Conservation (phyloP, 352 stramenopile species). For the Blastocystis sp. region DNA sequence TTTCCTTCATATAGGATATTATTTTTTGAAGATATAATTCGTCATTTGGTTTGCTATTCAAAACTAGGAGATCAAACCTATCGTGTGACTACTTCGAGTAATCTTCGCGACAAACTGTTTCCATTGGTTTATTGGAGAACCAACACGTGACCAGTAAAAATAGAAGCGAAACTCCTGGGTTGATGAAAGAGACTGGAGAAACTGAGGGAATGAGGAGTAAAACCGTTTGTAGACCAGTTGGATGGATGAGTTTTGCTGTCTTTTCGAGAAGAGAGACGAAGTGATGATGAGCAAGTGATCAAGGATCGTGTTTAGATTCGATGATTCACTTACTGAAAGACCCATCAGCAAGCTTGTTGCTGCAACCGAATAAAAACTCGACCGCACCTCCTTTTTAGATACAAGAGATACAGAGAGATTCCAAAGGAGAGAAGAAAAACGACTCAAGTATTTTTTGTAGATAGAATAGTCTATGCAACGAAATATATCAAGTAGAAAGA, state of each 20-base stretch:
- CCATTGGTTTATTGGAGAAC: background rate
- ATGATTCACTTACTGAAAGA: background rate
- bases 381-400: background rate
- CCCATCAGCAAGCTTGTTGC: background rate
- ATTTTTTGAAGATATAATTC: slow-evolving; percentile 18
- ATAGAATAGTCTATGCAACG: background rate
- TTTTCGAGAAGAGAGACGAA: background rate
- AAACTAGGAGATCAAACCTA: background rate
- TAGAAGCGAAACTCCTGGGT: background rate
- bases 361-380: background rate
- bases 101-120: background rate
- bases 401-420: background rate
- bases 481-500: background rate
- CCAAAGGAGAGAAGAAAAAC: slow-evolving; percentile 25
- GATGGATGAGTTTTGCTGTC: background rate
- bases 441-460: background rate
- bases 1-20: background rate
- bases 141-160: background rate
- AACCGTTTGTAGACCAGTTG: background rate
- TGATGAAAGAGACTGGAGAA: background rate
- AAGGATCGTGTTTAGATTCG: background rate
- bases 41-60: background rate
- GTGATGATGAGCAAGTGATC: background rate
- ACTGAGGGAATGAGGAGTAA: background rate
- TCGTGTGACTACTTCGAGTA: background rate